A percentile compares a stretch with the other conserved stretches of the same genome.
These are phyloP conservation scores for Pleurotus eryngii DNA, from an alignment of 768 basidiomycete genomes.

Conservation along the genomic window DNA sequence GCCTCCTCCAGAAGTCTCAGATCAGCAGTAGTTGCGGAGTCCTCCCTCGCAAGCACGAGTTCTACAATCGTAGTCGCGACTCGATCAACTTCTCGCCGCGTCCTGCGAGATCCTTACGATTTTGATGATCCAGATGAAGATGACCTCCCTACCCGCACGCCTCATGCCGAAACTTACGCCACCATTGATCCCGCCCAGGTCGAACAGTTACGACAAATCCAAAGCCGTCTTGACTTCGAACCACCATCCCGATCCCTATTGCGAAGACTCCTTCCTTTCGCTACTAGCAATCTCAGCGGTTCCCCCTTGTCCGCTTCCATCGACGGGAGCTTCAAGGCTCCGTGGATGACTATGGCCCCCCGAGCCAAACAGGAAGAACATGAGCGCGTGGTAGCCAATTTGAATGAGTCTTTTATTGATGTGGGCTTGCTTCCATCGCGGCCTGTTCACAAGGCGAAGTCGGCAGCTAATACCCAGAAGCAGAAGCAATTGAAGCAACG, in stretches of 20 bases:
- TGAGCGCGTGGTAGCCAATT: conserved; percentile 62
- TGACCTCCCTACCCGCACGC: conserved; percentile 43
- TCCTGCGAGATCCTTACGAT: conserved; percentile 5
- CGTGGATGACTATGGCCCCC: conserved; percentile 66
- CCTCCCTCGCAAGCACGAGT: not conserved
- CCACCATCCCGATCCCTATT: not conserved
- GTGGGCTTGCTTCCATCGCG: conserved; percentile 71
- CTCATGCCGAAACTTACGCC: conserved; percentile 61
- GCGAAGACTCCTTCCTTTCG: conserved; percentile 4
- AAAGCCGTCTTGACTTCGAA: conserved; percentile 6
- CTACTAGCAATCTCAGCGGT: not conserved
- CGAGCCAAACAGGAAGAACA: conserved; percentile 66
- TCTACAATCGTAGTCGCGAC: not conserved
- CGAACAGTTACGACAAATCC: conserved; percentile 34
- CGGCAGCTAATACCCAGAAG: conserved; percentile 19
- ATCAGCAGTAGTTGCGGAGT: not conserved
- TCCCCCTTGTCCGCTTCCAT: conserved; percentile 14
- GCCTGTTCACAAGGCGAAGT: conserved; percentile 26
- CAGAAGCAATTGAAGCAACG: conserved; percentile 25
- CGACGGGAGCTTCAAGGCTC: conserved; percentile 34
- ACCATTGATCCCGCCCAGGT: conserved; percentile 53
- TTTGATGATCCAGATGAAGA: conserved; percentile 27
- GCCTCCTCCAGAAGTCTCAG: conserved; percentile 1
- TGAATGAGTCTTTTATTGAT: conserved; percentile 76
- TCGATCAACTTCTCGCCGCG: conserved; percentile 7